Conservation (phyloP, 257 asterid species). For the Lantana camara region DNA sequence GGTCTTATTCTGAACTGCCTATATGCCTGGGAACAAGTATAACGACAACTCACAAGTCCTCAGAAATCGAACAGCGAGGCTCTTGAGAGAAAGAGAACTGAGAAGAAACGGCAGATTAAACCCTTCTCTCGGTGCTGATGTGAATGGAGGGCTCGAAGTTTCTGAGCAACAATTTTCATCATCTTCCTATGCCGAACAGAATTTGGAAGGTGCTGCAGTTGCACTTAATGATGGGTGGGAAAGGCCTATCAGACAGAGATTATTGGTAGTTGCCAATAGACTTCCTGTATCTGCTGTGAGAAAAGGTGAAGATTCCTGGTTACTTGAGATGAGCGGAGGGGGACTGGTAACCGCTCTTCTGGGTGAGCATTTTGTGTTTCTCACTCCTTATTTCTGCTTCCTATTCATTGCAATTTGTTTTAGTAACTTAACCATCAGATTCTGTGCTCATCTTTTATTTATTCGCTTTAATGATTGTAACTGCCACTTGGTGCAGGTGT, state of each 20-base stretch:
- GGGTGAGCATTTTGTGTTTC: slow-evolving; percentile 45
- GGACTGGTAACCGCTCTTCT: slow-evolving; percentile 86
- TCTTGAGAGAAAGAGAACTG: slow-evolving; percentile 67
- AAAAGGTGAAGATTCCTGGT: slow-evolving; percentile 72
- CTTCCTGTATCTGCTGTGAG: slow-evolving; percentile 85
- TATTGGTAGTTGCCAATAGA: slow-evolving; percentile 83
- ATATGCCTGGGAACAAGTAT: slow-evolving; percentile 75
- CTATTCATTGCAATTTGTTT: slow-evolving; percentile 1
- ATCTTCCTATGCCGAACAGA: slow-evolving; percentile 44
- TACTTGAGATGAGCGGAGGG: slow-evolving; percentile 80
- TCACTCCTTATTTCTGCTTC: slow-evolving; percentile 10
- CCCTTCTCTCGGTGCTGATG: slow-evolving; percentile 40
- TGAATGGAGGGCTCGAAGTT: slow-evolving; percentile 43
- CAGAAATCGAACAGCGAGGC: slow-evolving; percentile 60
- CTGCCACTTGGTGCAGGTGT: slow-evolving; percentile 51
- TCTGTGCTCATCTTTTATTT: not conserved
- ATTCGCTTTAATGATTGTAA: slow-evolving; percentile 22
- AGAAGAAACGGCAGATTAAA: slow-evolving; percentile 44
- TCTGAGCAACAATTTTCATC: slow-evolving; percentile 43
- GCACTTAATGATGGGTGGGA: slow-evolving; percentile 50
- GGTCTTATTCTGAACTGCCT: slow-evolving; percentile 38
- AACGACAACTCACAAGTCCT: slow-evolving; percentile 45
- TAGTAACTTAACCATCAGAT: not conserved
- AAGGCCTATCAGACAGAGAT: slow-evolving; percentile 57
- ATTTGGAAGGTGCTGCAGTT: slow-evolving; percentile 52